Conservation (phyloP, 2,329 filamentous ascomycete genomes). For the Exophiala aquamarina region DNA sequence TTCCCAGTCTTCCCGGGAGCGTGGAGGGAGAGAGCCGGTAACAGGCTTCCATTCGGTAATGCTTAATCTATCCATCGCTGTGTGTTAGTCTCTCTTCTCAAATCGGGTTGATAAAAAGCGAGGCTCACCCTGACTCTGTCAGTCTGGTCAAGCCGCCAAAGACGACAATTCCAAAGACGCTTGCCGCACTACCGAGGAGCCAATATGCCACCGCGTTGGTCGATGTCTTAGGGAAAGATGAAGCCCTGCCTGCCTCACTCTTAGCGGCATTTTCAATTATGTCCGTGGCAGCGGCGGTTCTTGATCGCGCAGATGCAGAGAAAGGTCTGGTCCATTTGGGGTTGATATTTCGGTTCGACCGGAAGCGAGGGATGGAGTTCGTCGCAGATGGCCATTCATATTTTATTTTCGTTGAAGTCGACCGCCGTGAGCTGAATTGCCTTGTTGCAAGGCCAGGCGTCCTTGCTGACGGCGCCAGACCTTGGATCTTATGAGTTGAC, state of each 20-base stretch:
- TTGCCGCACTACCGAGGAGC: slow-evolving; percentile 85
- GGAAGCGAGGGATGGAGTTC: no score
- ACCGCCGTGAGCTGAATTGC: no score
- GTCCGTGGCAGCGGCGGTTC: neutral
- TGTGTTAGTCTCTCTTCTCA: no score
- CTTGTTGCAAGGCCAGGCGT: no score
- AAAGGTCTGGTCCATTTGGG: slow-evolving; percentile 5
- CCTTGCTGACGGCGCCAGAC: no score
- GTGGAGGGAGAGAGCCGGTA: slow-evolving; percentile 84
- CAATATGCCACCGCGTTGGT: slow-evolving; percentile 83
- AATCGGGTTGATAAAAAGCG: no score
- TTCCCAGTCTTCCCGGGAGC: slow-evolving; percentile 79
- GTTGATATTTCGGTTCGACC: no score
- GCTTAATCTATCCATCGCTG: slow-evolving; percentile 69
- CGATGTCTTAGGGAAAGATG: slow-evolving; percentile 59
- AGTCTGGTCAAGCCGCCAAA: slow-evolving; percentile 91
- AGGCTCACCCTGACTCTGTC: slow-evolving; percentile 82
- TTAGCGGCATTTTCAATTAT: slow-evolving; percentile 1
- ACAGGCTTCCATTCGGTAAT: slow-evolving; percentile 99
- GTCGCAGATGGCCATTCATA: no score
- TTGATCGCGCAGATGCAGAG: slow-evolving; percentile 13
- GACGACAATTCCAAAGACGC: slow-evolving; percentile 95
- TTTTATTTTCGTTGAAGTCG: no score
- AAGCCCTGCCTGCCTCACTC: slow-evolving; percentile 2
- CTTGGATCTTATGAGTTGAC: no score